Percentiles rank a stretch among this genome's conserved stretches.
These are phyloP conservation scores for Annulohypoxylon nitens DNA, from an alignment of 495 filamentous ascomycete genomes.

Conservation along the genomic window DNA sequence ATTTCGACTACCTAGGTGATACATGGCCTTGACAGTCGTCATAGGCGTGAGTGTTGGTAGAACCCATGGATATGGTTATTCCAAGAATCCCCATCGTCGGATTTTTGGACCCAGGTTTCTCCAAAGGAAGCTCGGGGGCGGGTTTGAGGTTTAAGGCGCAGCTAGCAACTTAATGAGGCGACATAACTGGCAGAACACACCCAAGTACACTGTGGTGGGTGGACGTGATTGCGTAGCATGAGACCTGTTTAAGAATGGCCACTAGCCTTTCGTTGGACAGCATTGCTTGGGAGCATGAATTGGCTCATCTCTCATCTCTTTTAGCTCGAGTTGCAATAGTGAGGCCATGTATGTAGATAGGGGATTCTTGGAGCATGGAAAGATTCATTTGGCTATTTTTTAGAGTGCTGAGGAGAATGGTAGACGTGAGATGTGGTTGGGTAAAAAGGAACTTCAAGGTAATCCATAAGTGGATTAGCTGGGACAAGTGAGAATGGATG, in stretches of 20 bases:
- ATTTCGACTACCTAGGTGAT: slow-evolving; percentile 11
- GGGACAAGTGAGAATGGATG: slow-evolving; percentile 49
- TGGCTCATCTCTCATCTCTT: background rate
- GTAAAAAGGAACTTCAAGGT: slow-evolving; percentile 30
- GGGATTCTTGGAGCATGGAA: slow-evolving; percentile 9
- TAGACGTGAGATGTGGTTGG: slow-evolving; percentile 41
- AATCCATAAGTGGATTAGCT: slow-evolving; percentile 42
- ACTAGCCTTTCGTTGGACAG: slow-evolving; percentile 33
- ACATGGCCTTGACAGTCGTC: slow-evolving; percentile 22
- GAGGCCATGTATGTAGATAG: slow-evolving; percentile 1
- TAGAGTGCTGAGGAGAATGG: slow-evolving; percentile 28
- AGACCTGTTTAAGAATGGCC: slow-evolving; percentile 34
- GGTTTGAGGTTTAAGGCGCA: slow-evolving; percentile 43
- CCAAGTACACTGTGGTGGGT: slow-evolving; percentile 15
- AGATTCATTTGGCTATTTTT: slow-evolving; percentile 43
- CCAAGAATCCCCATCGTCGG: slow-evolving; percentile 9
- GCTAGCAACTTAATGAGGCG: slow-evolving; percentile 33
- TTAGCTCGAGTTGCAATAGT: background rate
- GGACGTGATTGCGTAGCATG: slow-evolving; percentile 35
- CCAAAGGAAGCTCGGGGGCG: slow-evolving; percentile 37
- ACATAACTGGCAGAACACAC: slow-evolving; percentile 21
- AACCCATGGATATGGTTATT: slow-evolving; percentile 31
- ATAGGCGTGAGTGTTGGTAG: slow-evolving; percentile 8
- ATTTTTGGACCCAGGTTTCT: slow-evolving; percentile 31
- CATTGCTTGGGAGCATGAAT: slow-evolving; percentile 36